Evolutionary conservation across 306 rosid genomes (phyloP).

Genomic region (Lathyrus sativus): DNA sequence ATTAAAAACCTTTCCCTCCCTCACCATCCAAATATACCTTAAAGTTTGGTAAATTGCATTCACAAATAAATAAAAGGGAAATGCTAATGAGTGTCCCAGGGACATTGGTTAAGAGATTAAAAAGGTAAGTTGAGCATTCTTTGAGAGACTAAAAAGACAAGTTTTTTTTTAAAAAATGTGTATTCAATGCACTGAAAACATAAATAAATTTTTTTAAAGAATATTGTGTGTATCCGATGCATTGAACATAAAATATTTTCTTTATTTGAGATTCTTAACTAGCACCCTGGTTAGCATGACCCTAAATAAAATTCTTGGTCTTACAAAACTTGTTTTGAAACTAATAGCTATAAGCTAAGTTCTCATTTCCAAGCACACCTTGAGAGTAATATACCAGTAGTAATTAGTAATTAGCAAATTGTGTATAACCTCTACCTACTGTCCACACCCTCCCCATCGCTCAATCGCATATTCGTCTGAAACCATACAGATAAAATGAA

Average conservation of each 20-base stretch:
- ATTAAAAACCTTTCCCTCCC: not conserved
- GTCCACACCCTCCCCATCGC: not conserved
- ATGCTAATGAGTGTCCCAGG: too few relatives aligned
- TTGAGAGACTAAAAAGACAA: too few relatives aligned
- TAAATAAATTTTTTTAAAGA: too few relatives aligned
- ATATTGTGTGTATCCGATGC: too few relatives aligned
- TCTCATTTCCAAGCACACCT: constrained; percentile 10
- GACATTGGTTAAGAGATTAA: too few relatives aligned
- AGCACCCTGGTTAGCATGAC: too few relatives aligned
- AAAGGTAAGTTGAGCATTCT: too few relatives aligned
- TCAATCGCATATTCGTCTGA: constrained; percentile 10
- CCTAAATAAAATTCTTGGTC: not conserved
- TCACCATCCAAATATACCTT: constrained; percentile 5
- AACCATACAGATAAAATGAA: constrained; percentile 27
- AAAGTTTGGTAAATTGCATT: constrained; percentile 2
- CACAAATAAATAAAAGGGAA: constrained; percentile 3
- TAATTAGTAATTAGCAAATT: constrained; percentile 15
- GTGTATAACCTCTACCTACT: constrained; percentile 1
- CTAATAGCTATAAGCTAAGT: constrained; percentile 13
- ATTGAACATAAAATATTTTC: too few relatives aligned
- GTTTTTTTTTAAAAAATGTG: too few relatives aligned
- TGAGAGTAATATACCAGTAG: constrained; percentile 9
- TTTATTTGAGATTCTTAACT: too few relatives aligned
- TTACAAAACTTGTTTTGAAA: not conserved
- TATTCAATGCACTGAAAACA: too few relatives aligned